These are phyloP conservation scores for Acanthamoeba healyi DNA, from an alignment of 208 protist genomes.

Conservation along the genomic window DNA sequence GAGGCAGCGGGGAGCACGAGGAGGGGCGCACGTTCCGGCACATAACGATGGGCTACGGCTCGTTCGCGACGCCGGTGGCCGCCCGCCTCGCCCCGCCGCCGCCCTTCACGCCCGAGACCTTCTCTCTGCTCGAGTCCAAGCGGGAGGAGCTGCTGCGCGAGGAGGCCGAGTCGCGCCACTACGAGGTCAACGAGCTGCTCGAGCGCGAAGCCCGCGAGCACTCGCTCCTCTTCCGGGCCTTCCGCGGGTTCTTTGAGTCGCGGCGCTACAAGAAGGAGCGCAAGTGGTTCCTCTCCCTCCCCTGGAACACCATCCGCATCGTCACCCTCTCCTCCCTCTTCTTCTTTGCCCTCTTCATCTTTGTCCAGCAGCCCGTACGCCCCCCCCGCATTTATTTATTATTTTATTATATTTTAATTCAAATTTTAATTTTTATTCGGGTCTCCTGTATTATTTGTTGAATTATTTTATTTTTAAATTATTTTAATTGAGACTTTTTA, in stretches of 20 bases:
- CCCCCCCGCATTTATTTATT: background rate
- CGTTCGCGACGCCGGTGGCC: background rate
- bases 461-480: background rate
- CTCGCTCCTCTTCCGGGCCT: slow-evolving; percentile 7
- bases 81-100: background rate
- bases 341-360: slow-evolving; percentile 38
- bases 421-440: background rate
- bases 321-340: background rate
- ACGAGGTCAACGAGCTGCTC: slow-evolving; percentile 26
- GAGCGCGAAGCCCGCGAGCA: slow-evolving; percentile 4
- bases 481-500: background rate
- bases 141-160: background rate
- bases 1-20: no score
- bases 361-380: background rate
- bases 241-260: slow-evolving; percentile 8
- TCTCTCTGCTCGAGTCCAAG: background rate
- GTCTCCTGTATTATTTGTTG: background rate
- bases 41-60: slow-evolving; percentile 1
- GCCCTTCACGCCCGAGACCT: slow-evolving; percentile 30
- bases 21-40: background rate
- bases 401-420: background rate
- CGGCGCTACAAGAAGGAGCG: slow-evolving; percentile 1
- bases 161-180: slow-evolving; percentile 15
- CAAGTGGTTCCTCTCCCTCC: slow-evolving; percentile 30
- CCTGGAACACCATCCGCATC: slow-evolving; percentile 40